A percentile compares a stretch with the other conserved stretches of the same genome.
These are phyloP conservation scores for Malus hybrid DNA, from an alignment of 331 rosid species.

Conservation along the genomic window DNA sequence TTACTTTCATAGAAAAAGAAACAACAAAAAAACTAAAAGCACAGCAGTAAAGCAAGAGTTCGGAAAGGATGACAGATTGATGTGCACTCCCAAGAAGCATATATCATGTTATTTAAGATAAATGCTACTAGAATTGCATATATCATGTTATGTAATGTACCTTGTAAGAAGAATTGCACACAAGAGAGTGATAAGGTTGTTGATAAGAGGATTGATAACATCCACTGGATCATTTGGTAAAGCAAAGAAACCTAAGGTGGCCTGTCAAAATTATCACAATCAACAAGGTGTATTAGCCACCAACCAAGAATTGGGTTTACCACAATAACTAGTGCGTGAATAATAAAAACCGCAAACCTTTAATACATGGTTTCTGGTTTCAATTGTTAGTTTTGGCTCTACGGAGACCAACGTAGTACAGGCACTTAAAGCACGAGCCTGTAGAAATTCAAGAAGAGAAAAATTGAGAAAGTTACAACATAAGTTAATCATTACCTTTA, in stretches of 20 bases:
- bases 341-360: constrained; percentile 40
- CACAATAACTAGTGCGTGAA: not conserved
- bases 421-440: constrained; percentile 98
- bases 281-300: not conserved
- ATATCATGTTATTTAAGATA: constrained; percentile 23
- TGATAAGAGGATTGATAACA: constrained; percentile 66
- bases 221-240: constrained; percentile 85
- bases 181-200: constrained; percentile 86
- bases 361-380: constrained; percentile 84
- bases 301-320: not conserved
- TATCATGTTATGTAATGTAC: constrained; percentile 33
- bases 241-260: constrained; percentile 94
- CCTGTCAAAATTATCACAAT: constrained; percentile 54
- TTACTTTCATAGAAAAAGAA: not conserved
- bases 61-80: not conserved
- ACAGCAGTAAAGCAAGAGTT: not conserved
- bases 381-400: constrained; percentile 92
- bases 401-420: constrained; percentile 95
- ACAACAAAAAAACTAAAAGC: not conserved
- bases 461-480: constrained; percentile 13
- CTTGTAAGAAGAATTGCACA: constrained; percentile 98
- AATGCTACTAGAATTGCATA: constrained; percentile 6
- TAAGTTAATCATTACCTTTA: constrained; percentile 8
- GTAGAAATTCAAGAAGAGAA: constrained; percentile 1
- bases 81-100: not conserved